These are phyloP conservation scores for Talaromyces borbonicus DNA, from an alignment of 495 filamentous ascomycete genomes.

Conservation along the genomic window DNA sequence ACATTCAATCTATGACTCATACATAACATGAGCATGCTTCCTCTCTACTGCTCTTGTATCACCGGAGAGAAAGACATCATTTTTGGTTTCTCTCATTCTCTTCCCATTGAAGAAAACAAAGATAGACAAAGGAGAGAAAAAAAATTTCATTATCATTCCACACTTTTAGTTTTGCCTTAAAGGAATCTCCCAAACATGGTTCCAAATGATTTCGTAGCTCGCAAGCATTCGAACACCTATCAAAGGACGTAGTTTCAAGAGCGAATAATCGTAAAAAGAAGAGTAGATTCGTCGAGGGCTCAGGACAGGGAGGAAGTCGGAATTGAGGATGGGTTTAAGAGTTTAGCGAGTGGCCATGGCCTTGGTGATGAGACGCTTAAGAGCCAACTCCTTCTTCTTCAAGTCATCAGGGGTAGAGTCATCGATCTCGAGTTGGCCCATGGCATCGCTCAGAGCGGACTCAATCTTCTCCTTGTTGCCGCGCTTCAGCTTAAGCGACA, in stretches of 20 bases:
- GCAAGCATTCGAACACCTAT: neutral
- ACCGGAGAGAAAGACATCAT: neutral
- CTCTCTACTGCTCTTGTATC: neutral
- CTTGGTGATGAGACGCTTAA: conserved; percentile 97
- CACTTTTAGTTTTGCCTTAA: conserved; percentile 3
- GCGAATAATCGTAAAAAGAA: neutral
- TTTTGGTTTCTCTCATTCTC: neutral
- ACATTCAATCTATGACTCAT: conserved; percentile 2
- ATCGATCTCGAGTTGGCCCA: conserved; percentile 79
- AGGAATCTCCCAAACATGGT: neutral
- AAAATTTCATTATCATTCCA: conserved; percentile 4
- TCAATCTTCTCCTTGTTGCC: conserved; percentile 99
- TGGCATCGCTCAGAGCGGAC: conserved; percentile 76
- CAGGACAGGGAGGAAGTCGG: neutral
- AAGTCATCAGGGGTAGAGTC: conserved; percentile 87
- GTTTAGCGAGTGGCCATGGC: conserved; percentile 82
- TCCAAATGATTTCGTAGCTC: neutral
- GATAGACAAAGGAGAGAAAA: neutral
- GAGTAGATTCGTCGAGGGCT: neutral
- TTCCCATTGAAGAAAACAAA: neutral
- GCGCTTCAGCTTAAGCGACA: conserved; percentile 96
- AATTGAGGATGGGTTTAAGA: neutral
- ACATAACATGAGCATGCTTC: neutral
- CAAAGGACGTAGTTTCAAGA: conserved; percentile 1
- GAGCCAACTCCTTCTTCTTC: conserved; percentile 99